These are phyloP conservation scores for Phyllosticta capitalensis DNA, from an alignment of 2,329 filamentous ascomycete species.

Conservation along the genomic window DNA sequence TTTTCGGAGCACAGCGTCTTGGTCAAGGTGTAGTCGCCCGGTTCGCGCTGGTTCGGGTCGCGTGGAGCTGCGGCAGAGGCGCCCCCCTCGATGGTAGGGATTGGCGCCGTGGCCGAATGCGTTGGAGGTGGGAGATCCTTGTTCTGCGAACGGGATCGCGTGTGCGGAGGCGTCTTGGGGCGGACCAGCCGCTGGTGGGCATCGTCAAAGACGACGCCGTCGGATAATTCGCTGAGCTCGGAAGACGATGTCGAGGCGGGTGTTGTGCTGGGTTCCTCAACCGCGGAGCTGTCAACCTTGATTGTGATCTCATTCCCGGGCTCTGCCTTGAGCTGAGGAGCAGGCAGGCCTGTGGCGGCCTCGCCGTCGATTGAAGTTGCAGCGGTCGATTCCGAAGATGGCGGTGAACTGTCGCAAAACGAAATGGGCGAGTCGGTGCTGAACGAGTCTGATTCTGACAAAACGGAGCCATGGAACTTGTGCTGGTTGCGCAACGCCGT, in stretches of 20 bases:
- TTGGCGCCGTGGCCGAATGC: slow-evolving; percentile 19
- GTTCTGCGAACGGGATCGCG: slow-evolving; percentile 26
- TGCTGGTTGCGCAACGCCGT: slow-evolving; percentile 23
- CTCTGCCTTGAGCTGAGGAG: slow-evolving; percentile 15
- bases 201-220: slow-evolving; percentile 30
- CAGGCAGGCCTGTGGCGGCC: slow-evolving; percentile 5
- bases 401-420: slow-evolving; percentile 20
- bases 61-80: slow-evolving; percentile 5
- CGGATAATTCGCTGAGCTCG: slow-evolving; percentile 32
- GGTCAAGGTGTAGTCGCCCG: slow-evolving; percentile 65
- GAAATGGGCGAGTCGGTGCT: slow-evolving; percentile 7
- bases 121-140: slow-evolving; percentile 10
- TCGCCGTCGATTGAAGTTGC: slow-evolving; percentile 28
- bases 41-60: slow-evolving; percentile 23
- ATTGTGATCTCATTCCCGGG: slow-evolving; percentile 17
- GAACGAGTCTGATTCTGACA: slow-evolving; percentile 17
- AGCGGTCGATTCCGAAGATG: slow-evolving; percentile 28
- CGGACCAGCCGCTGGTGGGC: slow-evolving; percentile 26
- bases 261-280: background rate
- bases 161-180: slow-evolving; percentile 25
- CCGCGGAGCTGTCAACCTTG: slow-evolving; percentile 16
- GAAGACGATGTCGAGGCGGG: slow-evolving; percentile 14
- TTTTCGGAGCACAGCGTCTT: slow-evolving; percentile 64
- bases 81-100: slow-evolving; percentile 16
- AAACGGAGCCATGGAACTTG: slow-evolving; percentile 20